Evolutionary conservation across 306 rosid genomes (phyloP).

Genomic region (Leucaena leucocephala): DNA sequence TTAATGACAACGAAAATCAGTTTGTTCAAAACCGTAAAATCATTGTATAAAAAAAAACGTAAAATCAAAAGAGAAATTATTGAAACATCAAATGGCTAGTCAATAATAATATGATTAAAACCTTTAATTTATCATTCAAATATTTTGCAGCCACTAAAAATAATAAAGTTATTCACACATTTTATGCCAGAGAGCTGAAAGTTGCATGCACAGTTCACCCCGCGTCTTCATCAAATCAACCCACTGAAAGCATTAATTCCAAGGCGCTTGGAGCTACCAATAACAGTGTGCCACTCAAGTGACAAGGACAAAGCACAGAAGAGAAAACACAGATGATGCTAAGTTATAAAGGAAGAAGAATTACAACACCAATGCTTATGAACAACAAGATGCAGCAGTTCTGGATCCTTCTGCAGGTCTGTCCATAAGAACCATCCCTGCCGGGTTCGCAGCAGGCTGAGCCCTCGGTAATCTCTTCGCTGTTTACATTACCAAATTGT

Average conservation of each 20-base stretch:
- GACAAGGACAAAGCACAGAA: conserved; percentile 7
- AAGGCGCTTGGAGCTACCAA: not conserved
- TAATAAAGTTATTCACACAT: not conserved
- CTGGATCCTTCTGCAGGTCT: conserved; percentile 63
- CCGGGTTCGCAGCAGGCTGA: conserved; percentile 61
- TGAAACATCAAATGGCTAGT: too few relatives aligned
- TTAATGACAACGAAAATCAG: not conserved
- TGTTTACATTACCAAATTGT: conserved; percentile 41
- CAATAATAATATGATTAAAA: not conserved
- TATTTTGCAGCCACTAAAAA: not conserved
- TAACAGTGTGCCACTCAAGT: conserved; percentile 38
- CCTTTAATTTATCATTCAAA: not conserved
- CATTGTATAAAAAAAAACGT: not conserved
- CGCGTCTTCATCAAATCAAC: not conserved
- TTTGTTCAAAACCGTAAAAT: not conserved
- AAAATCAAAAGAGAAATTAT: not conserved
- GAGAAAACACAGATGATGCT: not conserved
- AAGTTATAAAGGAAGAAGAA: not conserved
- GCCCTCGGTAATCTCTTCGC: conserved; percentile 66
- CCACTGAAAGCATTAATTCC: conserved; percentile 7
- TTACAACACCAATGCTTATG: conserved; percentile 39
- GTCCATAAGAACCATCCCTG: conserved; percentile 71
- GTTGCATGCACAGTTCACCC: conserved; percentile 9
- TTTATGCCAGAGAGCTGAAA: not conserved
- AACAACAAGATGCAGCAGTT: conserved; percentile 60